Conservation (phyloP, 768 basidiomycete genomes). For the Holtermannia corniformis region DNA sequence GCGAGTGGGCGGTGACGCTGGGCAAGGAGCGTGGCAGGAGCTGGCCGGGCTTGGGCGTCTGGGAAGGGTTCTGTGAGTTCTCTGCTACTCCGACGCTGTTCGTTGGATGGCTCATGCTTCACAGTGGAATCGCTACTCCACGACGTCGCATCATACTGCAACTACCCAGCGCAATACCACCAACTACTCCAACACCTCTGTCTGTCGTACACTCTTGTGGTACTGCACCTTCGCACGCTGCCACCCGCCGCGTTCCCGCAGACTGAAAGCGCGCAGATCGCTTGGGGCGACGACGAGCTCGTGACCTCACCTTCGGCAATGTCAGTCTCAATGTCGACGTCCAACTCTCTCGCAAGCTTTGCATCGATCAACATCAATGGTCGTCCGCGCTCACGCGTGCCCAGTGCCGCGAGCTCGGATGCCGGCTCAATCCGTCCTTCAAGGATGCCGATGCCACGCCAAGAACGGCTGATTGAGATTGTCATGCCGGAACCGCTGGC, state of each 20-base stretch:
- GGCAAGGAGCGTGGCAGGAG: conserved; percentile 18
- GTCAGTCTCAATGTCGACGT: conserved; percentile 3
- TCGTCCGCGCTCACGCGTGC: conserved; percentile 10
- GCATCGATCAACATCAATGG: background rate
- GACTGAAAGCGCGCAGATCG: conserved; percentile 14
- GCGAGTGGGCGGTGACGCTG: conserved; percentile 30
- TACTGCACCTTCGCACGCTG: conserved; percentile 32
- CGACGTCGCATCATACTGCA: conserved; percentile 29
- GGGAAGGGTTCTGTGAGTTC: conserved; percentile 40
- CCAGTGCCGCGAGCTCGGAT: conserved; percentile 22
- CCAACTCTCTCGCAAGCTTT: conserved; percentile 10
- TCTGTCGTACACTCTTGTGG: conserved; percentile 36
- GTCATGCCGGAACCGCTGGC: conserved; percentile 39
- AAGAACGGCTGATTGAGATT: conserved; percentile 36
- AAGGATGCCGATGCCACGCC: conserved; percentile 12
- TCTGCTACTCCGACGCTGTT: background rate
- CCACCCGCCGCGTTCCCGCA: conserved; percentile 31
- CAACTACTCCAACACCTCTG: conserved; percentile 34
- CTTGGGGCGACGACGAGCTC: background rate
- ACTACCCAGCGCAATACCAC: conserved; percentile 35
- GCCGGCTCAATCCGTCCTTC: conserved; percentile 10
- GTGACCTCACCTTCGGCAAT: background rate
- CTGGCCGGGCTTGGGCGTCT: conserved; percentile 40
- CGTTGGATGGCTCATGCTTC: too few species aligned
- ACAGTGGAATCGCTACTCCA: conserved; percentile 41